A percentile compares a stretch with the other conserved stretches of the same genome.
Conservation (phyloP, 2,329 filamentous ascomycete genomes). For the Paracamarosporium sp. region DNA sequence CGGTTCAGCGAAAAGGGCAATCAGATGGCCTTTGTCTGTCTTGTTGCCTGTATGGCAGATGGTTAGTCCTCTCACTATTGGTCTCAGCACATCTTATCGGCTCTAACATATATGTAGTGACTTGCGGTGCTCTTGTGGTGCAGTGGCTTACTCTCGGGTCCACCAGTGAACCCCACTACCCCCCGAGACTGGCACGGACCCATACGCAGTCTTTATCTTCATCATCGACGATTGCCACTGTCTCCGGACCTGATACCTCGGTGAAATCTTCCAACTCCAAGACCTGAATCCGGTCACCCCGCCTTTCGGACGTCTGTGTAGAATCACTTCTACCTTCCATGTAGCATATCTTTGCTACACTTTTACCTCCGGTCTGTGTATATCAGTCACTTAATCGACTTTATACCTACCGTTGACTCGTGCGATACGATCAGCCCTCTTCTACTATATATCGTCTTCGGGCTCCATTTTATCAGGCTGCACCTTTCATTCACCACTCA, state of each 20-base stretch:
- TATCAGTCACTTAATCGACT: too few relatives aligned
- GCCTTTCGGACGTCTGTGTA: too few relatives aligned
- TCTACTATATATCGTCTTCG: too few relatives aligned
- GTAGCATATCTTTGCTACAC: too few relatives aligned
- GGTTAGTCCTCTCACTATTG: neutral
- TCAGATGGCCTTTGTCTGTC: conserved; percentile 1
- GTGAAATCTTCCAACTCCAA: neutral
- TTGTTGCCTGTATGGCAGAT: conserved; percentile 1
- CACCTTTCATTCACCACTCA: too few relatives aligned
- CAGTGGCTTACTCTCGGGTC: conserved; percentile 6
- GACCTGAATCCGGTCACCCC: too few relatives aligned
- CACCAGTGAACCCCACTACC: neutral
- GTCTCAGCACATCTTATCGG: neutral
- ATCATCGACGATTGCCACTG: neutral
- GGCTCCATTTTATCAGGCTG: too few relatives aligned
- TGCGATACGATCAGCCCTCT: too few relatives aligned
- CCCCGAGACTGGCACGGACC: neutral
- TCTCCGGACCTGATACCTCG: neutral
- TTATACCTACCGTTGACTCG: too few relatives aligned
- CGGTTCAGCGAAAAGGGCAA: neutral
- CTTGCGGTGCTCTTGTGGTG: neutral
- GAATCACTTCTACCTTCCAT: too few relatives aligned
- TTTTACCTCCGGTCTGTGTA: too few relatives aligned
- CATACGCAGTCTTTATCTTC: neutral
- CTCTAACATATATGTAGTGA: neutral